phyloP scores from a whole-genome alignment of 2,329 filamentous ascomycete genomes.

The Penicillium hesseltinei region DNA sequence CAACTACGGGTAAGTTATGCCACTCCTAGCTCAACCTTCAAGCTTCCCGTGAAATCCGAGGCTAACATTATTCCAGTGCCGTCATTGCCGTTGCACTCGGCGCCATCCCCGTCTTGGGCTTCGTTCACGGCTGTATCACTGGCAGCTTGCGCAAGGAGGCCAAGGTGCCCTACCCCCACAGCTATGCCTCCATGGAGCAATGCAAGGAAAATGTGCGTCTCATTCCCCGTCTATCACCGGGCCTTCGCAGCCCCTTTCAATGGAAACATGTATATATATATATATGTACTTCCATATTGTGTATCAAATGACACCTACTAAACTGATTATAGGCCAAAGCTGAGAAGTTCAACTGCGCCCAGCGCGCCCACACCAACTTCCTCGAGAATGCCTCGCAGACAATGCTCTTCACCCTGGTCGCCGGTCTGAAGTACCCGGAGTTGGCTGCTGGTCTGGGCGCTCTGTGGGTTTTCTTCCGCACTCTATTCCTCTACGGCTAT shows the following conservation, averaged over 20 bases:
- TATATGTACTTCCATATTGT: not conserved
- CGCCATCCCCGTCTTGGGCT: conserved; percentile 53
- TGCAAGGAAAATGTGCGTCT: conserved; percentile 46
- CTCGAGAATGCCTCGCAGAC: conserved; percentile 57
- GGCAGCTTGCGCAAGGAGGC: conserved; percentile 50
- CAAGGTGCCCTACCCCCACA: conserved; percentile 57
- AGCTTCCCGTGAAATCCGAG: not conserved
- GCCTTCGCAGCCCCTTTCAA: not conserved
- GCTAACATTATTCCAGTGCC: conserved; percentile 44
- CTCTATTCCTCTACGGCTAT: conserved; percentile 51
- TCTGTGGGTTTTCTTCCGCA: conserved; percentile 52
- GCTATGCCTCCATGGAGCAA: conserved; percentile 57
- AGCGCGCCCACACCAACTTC: conserved; percentile 59
- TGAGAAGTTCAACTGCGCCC: conserved; percentile 53
- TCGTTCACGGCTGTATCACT: conserved; percentile 52
- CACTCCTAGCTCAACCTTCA: not conserved
- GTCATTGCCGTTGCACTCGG: conserved; percentile 55
- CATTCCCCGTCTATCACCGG: not conserved
- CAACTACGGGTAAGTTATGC: conserved; percentile 48
- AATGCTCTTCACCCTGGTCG: conserved; percentile 53
- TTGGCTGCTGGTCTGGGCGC: conserved; percentile 47
- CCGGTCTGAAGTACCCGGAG: conserved; percentile 54
- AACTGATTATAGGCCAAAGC: conserved; percentile 36
- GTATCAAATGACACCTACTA: not conserved
- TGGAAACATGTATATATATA: not conserved